Evolutionary conservation across 2,329 filamentous ascomycete species (phyloP).

Genomic region (Botryosphaeria dothidea): DNA sequence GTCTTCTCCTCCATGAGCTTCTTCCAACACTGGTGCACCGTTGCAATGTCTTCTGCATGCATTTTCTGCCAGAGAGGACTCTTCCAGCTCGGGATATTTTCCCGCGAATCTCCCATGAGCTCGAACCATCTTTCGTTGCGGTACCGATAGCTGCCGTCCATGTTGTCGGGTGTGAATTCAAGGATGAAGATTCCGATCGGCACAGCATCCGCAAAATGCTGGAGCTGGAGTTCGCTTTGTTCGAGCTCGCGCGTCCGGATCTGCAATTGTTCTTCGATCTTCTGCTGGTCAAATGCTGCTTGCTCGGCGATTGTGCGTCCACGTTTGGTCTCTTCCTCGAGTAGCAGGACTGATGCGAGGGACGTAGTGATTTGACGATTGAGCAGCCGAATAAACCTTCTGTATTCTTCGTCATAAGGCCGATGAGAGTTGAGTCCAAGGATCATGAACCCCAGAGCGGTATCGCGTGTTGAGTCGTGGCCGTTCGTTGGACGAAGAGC

Average conservation of each 20-base stretch:
- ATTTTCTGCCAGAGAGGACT: constrained; percentile 16
- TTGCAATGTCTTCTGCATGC: constrained; percentile 2
- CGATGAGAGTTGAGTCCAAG: constrained; percentile 35
- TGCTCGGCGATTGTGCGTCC: constrained; percentile 27
- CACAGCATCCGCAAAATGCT: constrained; percentile 18
- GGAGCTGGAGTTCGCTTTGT: constrained; percentile 16
- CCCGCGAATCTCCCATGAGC: constrained; percentile 12
- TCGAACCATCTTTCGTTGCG: constrained; percentile 22
- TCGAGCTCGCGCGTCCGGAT: constrained; percentile 13
- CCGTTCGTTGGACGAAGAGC: constrained; percentile 26
- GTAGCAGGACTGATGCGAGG: constrained; percentile 35
- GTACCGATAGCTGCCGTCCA: constrained; percentile 19
- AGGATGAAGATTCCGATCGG: constrained; percentile 18
- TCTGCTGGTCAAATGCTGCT: constrained; percentile 35
- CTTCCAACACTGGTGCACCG: neutral
- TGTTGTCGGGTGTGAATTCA: constrained; percentile 17
- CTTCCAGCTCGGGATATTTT: constrained; percentile 3
- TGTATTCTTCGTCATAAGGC: constrained; percentile 36
- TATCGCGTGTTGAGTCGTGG: constrained; percentile 23
- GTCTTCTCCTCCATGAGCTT: constrained; percentile 16
- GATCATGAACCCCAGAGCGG: constrained; percentile 33
- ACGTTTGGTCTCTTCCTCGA: constrained; percentile 34
- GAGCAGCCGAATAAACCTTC: constrained; percentile 31
- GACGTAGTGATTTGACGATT: constrained; percentile 36
- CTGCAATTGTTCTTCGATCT: constrained; percentile 24